A percentile compares a stretch with the other conserved stretches of the same genome.
These are phyloP conservation scores for Lasiodiplodia citricola DNA, from an alignment of 2,329 filamentous ascomycete genomes.

Conservation along the genomic window DNA sequence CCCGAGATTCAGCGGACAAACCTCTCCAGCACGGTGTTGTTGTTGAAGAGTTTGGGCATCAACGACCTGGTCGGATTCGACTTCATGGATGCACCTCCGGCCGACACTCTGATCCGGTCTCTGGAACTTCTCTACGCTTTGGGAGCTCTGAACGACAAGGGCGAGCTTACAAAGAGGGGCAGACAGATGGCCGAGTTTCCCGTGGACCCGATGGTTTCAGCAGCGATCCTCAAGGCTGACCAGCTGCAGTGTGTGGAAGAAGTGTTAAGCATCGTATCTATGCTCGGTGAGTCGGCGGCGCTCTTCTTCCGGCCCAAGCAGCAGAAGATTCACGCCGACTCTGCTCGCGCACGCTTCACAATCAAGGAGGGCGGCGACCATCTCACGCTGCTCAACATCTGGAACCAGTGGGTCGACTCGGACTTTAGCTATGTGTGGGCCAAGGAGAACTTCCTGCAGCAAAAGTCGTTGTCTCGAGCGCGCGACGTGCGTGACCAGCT, in stretches of 20 bases:
- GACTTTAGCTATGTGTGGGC: constrained; percentile 90
- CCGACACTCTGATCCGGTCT: constrained; percentile 85
- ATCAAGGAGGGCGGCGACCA: constrained; percentile 91
- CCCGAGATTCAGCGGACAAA: constrained; percentile 94
- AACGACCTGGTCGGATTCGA: constrained; percentile 93
- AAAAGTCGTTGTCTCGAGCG: constrained; percentile 84
- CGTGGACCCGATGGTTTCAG: constrained; percentile 88
- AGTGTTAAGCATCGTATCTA: constrained; percentile 89
- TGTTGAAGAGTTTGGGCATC: constrained; percentile 88
- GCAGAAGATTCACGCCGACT: constrained; percentile 95
- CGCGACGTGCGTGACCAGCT: constrained; percentile 93
- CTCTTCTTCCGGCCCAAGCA: constrained; percentile 96
- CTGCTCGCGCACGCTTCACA: constrained; percentile 85
- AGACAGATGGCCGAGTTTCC: constrained; percentile 96
- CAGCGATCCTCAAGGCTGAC: constrained; percentile 85
- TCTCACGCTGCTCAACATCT: constrained; percentile 86
- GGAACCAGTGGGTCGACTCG: constrained; percentile 92
- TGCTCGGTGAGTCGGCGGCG: constrained; percentile 86
- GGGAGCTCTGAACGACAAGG: constrained; percentile 85
- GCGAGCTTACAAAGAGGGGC: constrained; percentile 87
- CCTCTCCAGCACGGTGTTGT: constrained; percentile 80
- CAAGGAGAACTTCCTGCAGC: constrained; percentile 91
- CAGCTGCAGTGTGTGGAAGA: constrained; percentile 94
- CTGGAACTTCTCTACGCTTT: constrained; percentile 91
- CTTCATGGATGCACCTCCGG: constrained; percentile 92